These are phyloP conservation scores for Chalciporus pseudorubinellus DNA, from an alignment of 768 basidiomycete genomes.

Conservation along the genomic window DNA sequence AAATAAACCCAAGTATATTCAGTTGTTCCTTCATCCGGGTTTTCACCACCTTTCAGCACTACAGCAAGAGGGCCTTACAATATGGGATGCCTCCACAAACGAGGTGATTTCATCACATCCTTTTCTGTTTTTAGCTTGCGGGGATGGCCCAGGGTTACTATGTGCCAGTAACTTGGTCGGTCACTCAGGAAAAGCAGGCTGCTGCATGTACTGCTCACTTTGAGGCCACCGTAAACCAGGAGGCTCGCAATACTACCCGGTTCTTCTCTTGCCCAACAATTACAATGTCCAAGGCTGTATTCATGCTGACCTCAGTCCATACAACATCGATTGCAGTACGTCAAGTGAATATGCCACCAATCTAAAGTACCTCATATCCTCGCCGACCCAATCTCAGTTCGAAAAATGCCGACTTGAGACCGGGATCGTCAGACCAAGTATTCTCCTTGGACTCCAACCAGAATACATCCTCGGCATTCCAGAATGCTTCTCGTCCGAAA, in stretches of 20 bases:
- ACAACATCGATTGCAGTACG: too few relatives aligned
- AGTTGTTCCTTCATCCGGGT: neutral
- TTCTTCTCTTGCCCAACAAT: neutral
- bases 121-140: neutral
- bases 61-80: neutral
- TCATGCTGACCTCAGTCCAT: too few relatives aligned
- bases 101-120: neutral
- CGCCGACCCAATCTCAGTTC: constrained; percentile 14
- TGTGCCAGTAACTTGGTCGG: neutral
- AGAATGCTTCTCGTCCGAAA: constrained; percentile 34
- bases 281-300: too few relatives aligned
- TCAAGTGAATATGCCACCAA: too few relatives aligned
- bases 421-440: constrained; percentile 34
- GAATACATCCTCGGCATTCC: constrained; percentile 30
- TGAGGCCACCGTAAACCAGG: too few relatives aligned
- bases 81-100: neutral
- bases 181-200: neutral
- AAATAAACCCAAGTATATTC: neutral
- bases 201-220: too few relatives aligned
- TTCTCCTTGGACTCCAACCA: constrained; percentile 35
- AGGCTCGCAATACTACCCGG: neutral
- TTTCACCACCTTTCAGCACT: neutral
- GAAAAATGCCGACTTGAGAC: constrained; percentile 25
- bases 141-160: neutral
- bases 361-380: too few relatives aligned